phyloP scores from a whole-genome alignment of 2,329 filamentous ascomycete genomes.

The Diplodia intermedia region DNA sequence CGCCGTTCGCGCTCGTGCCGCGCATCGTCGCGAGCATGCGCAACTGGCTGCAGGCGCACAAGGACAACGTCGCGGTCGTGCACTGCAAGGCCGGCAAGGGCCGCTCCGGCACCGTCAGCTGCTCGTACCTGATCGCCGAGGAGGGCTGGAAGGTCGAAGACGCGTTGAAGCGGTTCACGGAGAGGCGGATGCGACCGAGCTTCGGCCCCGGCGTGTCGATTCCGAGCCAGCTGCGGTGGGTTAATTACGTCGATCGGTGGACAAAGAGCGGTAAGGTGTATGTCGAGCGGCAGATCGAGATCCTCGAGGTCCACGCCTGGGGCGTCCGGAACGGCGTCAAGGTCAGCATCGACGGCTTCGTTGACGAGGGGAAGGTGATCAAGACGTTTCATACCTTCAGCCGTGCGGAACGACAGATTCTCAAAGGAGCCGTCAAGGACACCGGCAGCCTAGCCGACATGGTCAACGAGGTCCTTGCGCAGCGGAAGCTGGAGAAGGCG shows the following conservation, averaged over 20 bases:
- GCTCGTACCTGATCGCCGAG: constrained; percentile 88
- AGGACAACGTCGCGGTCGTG: constrained; percentile 78
- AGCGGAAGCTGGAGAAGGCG: constrained; percentile 36
- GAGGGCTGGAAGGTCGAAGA: constrained; percentile 73
- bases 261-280: constrained; percentile 77
- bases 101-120: constrained; percentile 84
- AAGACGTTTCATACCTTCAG: constrained; percentile 82
- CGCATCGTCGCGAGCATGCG: constrained; percentile 91
- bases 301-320: constrained; percentile 89
- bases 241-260: constrained; percentile 90
- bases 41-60: constrained; percentile 71
- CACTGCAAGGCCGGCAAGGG: constrained; percentile 99
- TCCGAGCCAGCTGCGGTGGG: constrained; percentile 86
- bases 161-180: constrained; percentile 73
- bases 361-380: constrained; percentile 88
- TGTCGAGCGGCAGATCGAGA: constrained; percentile 80
- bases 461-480: constrained; percentile 53
- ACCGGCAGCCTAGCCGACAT: constrained; percentile 53
- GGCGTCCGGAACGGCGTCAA: constrained; percentile 87
- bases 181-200: constrained; percentile 83
- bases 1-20: constrained; percentile 87
- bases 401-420: constrained; percentile 72
- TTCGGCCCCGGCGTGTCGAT: constrained; percentile 93
- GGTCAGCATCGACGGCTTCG: constrained; percentile 81
- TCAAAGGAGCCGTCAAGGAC: constrained; percentile 61